These are phyloP conservation scores for Hydnomerulius pinastri DNA, from an alignment of 768 basidiomycete species.

Conservation along the genomic window DNA sequence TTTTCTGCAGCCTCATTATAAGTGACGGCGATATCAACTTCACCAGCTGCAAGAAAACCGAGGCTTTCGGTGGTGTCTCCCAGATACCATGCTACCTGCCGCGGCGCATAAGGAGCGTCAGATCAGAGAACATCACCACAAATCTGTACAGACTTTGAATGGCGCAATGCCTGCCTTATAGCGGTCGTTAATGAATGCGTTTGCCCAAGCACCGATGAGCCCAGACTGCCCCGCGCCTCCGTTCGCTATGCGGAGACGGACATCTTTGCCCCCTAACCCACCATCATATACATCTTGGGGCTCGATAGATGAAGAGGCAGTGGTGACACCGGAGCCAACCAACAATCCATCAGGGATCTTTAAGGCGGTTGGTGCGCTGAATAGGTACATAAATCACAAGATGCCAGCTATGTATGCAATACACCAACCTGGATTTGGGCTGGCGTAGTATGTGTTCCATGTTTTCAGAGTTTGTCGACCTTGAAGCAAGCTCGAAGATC, in stretches of 20 bases:
- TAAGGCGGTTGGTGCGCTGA: constrained; percentile 2
- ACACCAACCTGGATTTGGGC: too few species aligned
- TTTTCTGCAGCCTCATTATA: constrained; percentile 54
- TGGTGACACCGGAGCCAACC: constrained; percentile 1
- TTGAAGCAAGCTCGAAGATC: too few species aligned
- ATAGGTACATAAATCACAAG: background rate
- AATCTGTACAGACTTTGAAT: constrained; percentile 32
- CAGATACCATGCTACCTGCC: constrained; percentile 56
- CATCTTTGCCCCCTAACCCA: constrained; percentile 32
- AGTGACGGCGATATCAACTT: constrained; percentile 52
- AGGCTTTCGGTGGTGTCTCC: constrained; percentile 58
- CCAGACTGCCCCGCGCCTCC: constrained; percentile 57
- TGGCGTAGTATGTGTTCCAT: too few species aligned
- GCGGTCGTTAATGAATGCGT: constrained; percentile 43
- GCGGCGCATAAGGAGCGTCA: background rate
- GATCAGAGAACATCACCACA: background rate
- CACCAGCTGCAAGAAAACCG: constrained; percentile 39
- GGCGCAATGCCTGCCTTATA: constrained; percentile 24
- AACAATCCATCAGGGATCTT: constrained; percentile 4
- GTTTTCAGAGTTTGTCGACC: too few species aligned
- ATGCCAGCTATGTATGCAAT: background rate
- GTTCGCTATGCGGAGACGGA: constrained; percentile 49
- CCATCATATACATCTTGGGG: constrained; percentile 42
- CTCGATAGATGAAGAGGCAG: constrained; percentile 7
- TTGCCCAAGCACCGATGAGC: constrained; percentile 47